These are phyloP conservation scores for Botrytis medusae DNA, from an alignment of 2,329 filamentous ascomycete genomes.

Conservation along the genomic window DNA sequence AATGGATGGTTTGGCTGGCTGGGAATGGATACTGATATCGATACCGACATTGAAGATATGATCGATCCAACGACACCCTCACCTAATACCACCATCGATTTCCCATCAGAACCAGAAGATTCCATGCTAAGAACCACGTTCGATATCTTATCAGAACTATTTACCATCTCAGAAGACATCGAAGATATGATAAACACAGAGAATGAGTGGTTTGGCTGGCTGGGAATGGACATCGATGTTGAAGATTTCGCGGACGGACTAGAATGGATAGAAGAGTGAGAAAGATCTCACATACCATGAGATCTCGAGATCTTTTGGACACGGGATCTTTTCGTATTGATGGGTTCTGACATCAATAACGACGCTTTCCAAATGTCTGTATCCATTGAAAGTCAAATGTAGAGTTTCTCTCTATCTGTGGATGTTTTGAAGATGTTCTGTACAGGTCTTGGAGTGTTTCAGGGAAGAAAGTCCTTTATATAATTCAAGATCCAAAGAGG, in stretches of 20 bases:
- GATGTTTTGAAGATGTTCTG: neutral
- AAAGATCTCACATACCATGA: neutral
- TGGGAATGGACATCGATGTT: neutral
- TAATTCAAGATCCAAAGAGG: neutral
- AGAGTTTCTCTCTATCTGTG: neutral
- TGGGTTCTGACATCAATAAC: neutral
- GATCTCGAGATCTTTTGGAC: neutral
- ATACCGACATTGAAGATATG: neutral
- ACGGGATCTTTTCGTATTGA: rapidly evolving
- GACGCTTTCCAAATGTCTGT: neutral
- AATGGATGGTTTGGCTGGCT: neutral
- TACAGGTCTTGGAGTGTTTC: neutral
- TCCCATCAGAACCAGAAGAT: neutral
- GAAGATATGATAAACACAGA: neutral
- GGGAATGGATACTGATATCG: neutral
- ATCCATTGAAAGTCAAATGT: neutral
- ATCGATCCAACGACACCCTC: neutral
- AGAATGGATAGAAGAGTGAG: no score
- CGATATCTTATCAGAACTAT: neutral
- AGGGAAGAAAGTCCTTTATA: neutral
- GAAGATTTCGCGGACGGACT: no score
- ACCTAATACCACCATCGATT: neutral
- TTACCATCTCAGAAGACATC: neutral
- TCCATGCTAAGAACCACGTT: neutral
- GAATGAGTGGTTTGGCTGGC: neutral